A percentile compares a stretch with the other conserved stretches of the same genome.
phyloP scores from a whole-genome alignment of 306 rosid genomes.

The Benincasa hispida region DNA sequence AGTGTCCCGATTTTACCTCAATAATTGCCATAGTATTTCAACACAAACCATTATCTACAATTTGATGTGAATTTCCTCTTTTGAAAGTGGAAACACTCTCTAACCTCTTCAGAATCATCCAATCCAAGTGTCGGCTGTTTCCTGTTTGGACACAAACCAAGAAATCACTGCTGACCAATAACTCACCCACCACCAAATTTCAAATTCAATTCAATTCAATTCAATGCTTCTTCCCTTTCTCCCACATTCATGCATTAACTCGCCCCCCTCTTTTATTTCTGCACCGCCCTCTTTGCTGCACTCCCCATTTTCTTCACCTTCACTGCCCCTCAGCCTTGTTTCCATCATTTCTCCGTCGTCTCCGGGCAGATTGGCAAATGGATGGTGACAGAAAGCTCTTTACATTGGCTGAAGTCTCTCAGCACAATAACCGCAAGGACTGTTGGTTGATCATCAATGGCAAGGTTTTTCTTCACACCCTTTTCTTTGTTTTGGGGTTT shows the following conservation, averaged over 20 bases:
- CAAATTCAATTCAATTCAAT: neutral
- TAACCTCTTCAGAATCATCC: too few species aligned
- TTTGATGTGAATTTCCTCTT: too few species aligned
- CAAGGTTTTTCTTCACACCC: constrained; percentile 17
- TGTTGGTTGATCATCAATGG: constrained; percentile 37
- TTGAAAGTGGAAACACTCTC: too few species aligned
- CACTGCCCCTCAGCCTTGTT: neutral
- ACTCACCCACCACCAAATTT: neutral
- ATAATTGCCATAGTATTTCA: too few species aligned
- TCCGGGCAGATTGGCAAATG: constrained; percentile 9
- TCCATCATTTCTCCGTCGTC: neutral
- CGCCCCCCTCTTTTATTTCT: neutral
- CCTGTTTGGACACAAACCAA: neutral
- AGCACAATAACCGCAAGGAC: constrained; percentile 23
- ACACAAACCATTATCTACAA: too few species aligned
- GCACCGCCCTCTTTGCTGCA: neutral
- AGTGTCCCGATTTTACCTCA: too few species aligned
- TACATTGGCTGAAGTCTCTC: constrained; percentile 30
- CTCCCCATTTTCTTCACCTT: neutral
- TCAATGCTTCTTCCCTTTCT: neutral
- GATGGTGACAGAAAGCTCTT: constrained; percentile 24
- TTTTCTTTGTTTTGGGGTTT: neutral
- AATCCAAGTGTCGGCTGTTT: neutral
- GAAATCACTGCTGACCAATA: neutral
- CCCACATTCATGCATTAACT: neutral